Conservation (phyloP, 2,329 filamentous ascomycete genomes). For the Fusarium drepaniforme region DNA sequence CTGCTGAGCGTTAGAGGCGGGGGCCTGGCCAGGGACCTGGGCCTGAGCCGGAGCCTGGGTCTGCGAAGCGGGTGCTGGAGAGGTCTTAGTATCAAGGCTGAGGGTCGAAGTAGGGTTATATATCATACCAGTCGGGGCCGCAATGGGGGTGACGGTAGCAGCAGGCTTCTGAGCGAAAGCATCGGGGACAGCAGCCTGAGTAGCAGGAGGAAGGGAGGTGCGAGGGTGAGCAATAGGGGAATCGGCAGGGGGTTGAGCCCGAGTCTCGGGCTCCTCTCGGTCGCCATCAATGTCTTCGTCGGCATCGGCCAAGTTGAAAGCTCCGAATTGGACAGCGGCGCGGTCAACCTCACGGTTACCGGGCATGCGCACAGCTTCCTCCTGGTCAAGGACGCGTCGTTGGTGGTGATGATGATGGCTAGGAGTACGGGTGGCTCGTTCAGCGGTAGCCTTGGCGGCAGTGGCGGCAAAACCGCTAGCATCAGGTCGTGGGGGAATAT, state of each 20-base stretch:
- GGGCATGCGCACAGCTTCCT: slow-evolving; percentile 98
- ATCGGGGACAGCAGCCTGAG: slow-evolving; percentile 68
- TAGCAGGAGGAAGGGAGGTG: slow-evolving; percentile 84
- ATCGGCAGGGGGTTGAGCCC: slow-evolving; percentile 91
- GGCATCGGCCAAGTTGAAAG: slow-evolving; percentile 87
- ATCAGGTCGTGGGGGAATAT: slow-evolving; percentile 63
- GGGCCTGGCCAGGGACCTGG: slow-evolving; percentile 57
- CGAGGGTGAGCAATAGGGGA: slow-evolving; percentile 89
- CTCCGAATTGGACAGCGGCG: slow-evolving; percentile 94
- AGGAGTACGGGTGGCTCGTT: slow-evolving; percentile 74
- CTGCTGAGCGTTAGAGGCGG: slow-evolving; percentile 70
- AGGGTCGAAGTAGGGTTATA: background rate
- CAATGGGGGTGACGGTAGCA: slow-evolving; percentile 56
- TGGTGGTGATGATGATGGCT: slow-evolving; percentile 73
- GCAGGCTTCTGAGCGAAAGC: slow-evolving; percentile 68
- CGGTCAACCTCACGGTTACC: slow-evolving; percentile 95
- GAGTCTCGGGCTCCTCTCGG: slow-evolving; percentile 94
- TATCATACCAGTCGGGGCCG: slow-evolving; percentile 50
- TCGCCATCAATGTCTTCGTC: slow-evolving; percentile 94
- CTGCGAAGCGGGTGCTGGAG: slow-evolving; percentile 33
- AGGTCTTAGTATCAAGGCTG: slow-evolving; percentile 20
- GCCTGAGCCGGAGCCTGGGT: slow-evolving; percentile 59
- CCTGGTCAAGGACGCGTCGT: slow-evolving; percentile 90
- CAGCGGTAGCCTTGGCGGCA: slow-evolving; percentile 80
- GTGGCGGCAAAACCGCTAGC: slow-evolving; percentile 82